phyloP scores from a whole-genome alignment of 495 filamentous ascomycete genomes.

The Terfezia boudieri region DNA sequence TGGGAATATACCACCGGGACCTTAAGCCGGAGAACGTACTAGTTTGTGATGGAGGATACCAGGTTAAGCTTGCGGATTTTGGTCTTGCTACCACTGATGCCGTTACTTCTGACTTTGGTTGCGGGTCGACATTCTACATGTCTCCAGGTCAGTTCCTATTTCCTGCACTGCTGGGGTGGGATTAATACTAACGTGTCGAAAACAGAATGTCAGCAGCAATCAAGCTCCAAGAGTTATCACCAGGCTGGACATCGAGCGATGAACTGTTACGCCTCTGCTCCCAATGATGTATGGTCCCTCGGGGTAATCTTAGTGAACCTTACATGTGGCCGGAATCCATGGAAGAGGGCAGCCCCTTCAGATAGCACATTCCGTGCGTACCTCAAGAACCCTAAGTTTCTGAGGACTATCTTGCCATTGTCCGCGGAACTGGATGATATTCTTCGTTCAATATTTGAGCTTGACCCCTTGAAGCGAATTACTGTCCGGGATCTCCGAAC shows the following conservation, averaged over 20 bases:
- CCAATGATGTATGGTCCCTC: constrained; percentile 95
- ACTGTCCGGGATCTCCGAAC: constrained; percentile 59
- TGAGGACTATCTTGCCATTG: constrained; percentile 80
- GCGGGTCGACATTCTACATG: constrained; percentile 98
- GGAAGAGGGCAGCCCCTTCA: constrained; percentile 81
- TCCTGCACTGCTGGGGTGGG: background rate
- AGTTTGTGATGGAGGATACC: constrained; percentile 65
- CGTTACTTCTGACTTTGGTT: constrained; percentile 82
- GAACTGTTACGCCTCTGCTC: constrained; percentile 67
- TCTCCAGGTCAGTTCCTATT: constrained; percentile 56
- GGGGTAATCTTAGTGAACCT: constrained; percentile 95
- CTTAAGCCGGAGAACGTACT: constrained; percentile 97
- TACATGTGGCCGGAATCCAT: constrained; percentile 93
- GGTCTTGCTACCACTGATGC: constrained; percentile 72
- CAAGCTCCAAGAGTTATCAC: constrained; percentile 42
- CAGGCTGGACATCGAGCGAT: constrained; percentile 56
- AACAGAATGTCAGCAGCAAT: constrained; percentile 12
- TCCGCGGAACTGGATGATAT: constrained; percentile 79
- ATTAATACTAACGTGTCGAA: constrained; percentile 5
- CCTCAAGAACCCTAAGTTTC: constrained; percentile 61
- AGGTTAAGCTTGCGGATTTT: constrained; percentile 93
- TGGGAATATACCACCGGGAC: constrained; percentile 93
- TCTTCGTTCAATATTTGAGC: constrained; percentile 71
- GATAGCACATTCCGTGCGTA: constrained; percentile 94
- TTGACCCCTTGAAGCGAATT: constrained; percentile 66